Conservation (phyloP, 345 rosid species). For the Lumnitzera racemosa region DNA sequence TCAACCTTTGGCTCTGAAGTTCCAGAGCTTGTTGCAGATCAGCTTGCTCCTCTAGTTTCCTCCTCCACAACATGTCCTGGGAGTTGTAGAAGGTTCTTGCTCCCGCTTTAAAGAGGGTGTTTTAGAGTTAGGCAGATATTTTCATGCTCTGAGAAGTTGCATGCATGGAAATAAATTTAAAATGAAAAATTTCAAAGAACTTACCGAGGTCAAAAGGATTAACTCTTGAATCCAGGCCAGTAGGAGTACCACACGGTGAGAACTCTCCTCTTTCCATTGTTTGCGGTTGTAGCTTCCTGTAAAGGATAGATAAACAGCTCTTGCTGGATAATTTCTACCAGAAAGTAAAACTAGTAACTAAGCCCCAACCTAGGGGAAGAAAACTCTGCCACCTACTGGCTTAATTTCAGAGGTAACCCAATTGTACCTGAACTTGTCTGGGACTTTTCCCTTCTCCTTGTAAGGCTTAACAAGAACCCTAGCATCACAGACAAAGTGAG, state of each 20-base stretch:
- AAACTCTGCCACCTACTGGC: background rate
- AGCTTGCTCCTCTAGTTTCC: slow-evolving; percentile 68
- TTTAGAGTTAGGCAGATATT: too few relatives aligned
- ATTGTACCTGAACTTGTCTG: slow-evolving; percentile 68
- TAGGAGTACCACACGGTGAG: slow-evolving; percentile 62
- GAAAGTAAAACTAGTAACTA: background rate
- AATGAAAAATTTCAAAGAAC: background rate
- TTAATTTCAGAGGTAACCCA: background rate
- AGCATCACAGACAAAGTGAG: slow-evolving; percentile 90
- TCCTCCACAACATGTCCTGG: slow-evolving; percentile 67
- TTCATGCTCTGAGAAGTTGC: too few relatives aligned
- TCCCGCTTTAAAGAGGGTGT: slow-evolving; percentile 26
- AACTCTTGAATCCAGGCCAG: slow-evolving; percentile 75
- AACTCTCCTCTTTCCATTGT: slow-evolving; percentile 51
- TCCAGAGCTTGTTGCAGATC: slow-evolving; percentile 67
- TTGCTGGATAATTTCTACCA: too few relatives aligned
- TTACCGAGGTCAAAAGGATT: slow-evolving; percentile 48
- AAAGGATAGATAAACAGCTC: background rate
- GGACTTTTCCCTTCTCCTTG: slow-evolving; percentile 95
- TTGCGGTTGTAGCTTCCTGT: slow-evolving; percentile 42
- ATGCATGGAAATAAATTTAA: too few relatives aligned
- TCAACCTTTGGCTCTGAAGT: slow-evolving; percentile 68
- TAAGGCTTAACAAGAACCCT: slow-evolving; percentile 91
- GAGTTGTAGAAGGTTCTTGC: slow-evolving; percentile 50
- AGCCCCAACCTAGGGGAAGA: background rate